Evolutionary conservation across 768 basidiomycete genomes (phyloP).

Genomic region (Steccherinum ochraceum): DNA sequence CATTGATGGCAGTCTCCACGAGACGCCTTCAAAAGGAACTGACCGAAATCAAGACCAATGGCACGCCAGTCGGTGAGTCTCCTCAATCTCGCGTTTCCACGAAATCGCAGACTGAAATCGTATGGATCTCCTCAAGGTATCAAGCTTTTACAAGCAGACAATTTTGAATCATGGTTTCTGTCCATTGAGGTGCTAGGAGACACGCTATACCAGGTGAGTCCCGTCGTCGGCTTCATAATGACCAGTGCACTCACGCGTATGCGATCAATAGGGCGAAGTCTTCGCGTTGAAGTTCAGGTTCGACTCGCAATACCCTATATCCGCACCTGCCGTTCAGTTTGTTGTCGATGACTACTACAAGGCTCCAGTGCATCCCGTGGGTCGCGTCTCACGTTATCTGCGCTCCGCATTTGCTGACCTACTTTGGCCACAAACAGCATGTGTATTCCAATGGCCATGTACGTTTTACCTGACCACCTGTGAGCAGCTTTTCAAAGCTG

Average conservation of each 20-base stretch:
- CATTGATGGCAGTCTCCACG: constrained; percentile 2
- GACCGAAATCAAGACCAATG: constrained; percentile 56
- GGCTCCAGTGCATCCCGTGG: constrained; percentile 76
- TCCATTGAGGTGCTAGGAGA: constrained; percentile 82
- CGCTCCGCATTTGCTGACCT: background rate
- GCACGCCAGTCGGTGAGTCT: constrained; percentile 56
- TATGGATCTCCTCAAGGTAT: constrained; percentile 44
- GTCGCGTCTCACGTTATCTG: constrained; percentile 22
- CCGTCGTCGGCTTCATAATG: background rate
- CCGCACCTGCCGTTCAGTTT: constrained; percentile 83
- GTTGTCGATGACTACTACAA: constrained; percentile 56
- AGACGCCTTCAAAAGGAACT: constrained; percentile 68
- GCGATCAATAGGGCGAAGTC: constrained; percentile 51
- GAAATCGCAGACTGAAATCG: background rate
- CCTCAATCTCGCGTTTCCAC: background rate
- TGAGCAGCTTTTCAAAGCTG: background rate
- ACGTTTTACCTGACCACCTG: background rate
- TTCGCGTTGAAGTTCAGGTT: constrained; percentile 81
- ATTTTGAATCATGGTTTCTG: constrained; percentile 74
- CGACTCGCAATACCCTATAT: constrained; percentile 77
- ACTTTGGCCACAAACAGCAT: constrained; percentile 42
- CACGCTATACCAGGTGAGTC: constrained; percentile 61
- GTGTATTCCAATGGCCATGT: constrained; percentile 88
- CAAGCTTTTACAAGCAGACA: constrained; percentile 63
- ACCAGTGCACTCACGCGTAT: background rate